Evolutionary conservation across 768 basidiomycete genomes (phyloP).

Genomic region (Trametes cubensis): DNA sequence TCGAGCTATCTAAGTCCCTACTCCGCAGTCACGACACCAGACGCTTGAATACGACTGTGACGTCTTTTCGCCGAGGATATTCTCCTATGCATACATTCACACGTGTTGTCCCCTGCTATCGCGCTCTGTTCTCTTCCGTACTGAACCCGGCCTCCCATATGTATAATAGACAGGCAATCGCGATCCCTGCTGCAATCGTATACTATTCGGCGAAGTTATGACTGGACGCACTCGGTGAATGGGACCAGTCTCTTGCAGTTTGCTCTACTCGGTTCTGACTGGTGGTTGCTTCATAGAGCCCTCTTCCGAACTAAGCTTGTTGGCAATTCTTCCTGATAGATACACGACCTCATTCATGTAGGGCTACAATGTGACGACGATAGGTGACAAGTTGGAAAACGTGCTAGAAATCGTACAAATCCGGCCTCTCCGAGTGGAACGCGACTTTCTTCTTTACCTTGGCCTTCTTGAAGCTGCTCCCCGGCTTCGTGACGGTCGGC

Average conservation of each 20-base stretch:
- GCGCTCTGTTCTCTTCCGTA: slow-evolving; percentile 6
- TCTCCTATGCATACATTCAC: not conserved
- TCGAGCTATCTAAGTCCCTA: not conserved
- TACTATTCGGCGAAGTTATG: too few relatives aligned
- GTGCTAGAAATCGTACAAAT: slow-evolving; percentile 72
- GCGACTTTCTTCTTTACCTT: slow-evolving; percentile 69
- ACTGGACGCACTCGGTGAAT: too few relatives aligned
- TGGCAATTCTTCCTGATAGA: not conserved
- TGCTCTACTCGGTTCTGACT: too few relatives aligned
- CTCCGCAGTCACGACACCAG: too few relatives aligned
- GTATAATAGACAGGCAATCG: slow-evolving; percentile 2
- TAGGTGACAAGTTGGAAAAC: not conserved
- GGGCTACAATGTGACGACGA: slow-evolving; percentile 18
- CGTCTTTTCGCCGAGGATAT: slow-evolving; percentile 1
- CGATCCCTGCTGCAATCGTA: too few relatives aligned
- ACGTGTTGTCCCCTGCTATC: slow-evolving; percentile 18
- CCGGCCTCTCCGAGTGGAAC: slow-evolving; percentile 67
- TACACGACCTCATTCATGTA: slow-evolving; percentile 1
- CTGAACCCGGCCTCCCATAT: not conserved
- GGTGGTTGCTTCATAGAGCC: too few relatives aligned
- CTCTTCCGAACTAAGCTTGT: too few relatives aligned
- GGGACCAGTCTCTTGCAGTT: too few relatives aligned
- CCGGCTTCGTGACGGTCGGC: slow-evolving; percentile 3
- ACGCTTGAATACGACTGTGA: slow-evolving; percentile 9
- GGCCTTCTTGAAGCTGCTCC: slow-evolving; percentile 42